Percentiles rank a stretch among this genome's conserved stretches.
Evolutionary conservation across 257 asterid species (phyloP).

Genomic region (Asclepias syriaca): DNA sequence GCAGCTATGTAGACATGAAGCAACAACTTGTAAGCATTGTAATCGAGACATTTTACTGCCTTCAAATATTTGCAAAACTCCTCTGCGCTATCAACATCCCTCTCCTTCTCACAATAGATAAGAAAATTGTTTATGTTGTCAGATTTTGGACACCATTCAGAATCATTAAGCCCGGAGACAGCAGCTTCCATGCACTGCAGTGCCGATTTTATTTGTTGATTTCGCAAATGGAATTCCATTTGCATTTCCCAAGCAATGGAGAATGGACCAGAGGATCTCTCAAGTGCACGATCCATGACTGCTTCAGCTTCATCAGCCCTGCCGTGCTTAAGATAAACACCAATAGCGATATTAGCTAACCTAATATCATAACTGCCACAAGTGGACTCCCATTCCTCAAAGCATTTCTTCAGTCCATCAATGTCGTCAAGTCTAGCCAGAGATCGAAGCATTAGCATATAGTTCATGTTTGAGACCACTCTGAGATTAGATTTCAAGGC

Average conservation of each 20-base stretch:
- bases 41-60: slow-evolving; percentile 42
- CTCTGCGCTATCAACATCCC: slow-evolving; percentile 54
- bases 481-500: slow-evolving; percentile 40
- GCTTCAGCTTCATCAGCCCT: slow-evolving; percentile 59
- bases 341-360: slow-evolving; percentile 44
- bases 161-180: slow-evolving; percentile 13
- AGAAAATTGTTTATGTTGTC: slow-evolving; percentile 34
- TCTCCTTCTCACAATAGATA: slow-evolving; percentile 29
- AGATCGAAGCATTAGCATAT: slow-evolving; percentile 56
- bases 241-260: slow-evolving; percentile 46
- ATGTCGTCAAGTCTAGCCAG: slow-evolving; percentile 51
- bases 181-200: slow-evolving; percentile 44
- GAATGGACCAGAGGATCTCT: slow-evolving; percentile 52
- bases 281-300: slow-evolving; percentile 27
- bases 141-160: slow-evolving; percentile 40
- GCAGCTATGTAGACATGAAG: slow-evolving; percentile 48
- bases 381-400: slow-evolving; percentile 61
- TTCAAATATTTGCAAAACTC: slow-evolving; percentile 50
- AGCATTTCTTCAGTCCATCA: slow-evolving; percentile 55
- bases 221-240: slow-evolving; percentile 39
- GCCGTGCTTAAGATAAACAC: slow-evolving; percentile 39
- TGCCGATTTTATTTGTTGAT: slow-evolving; percentile 32
- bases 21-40: slow-evolving; percentile 32
- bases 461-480: slow-evolving; percentile 51
- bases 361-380: slow-evolving; percentile 48